Percentiles rank a stretch among this genome's conserved stretches.
Conservation (phyloP, 768 basidiomycete species). For the Candolleomyces aberdarensis region DNA sequence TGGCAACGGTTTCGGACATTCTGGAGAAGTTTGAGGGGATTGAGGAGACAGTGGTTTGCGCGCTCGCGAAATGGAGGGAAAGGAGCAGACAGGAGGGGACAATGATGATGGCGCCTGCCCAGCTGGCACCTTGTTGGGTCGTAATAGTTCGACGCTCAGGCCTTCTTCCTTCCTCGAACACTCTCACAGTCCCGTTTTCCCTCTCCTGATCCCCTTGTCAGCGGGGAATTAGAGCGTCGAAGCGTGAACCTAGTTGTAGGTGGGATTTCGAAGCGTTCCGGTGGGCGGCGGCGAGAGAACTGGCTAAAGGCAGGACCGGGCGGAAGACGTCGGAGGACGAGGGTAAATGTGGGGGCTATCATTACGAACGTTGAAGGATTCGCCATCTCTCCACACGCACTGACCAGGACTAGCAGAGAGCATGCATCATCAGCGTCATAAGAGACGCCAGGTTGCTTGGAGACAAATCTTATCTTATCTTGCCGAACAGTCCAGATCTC, state of each 20-base stretch:
- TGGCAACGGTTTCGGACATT: neutral
- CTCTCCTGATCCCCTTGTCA: neutral
- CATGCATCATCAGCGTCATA: too few relatives aligned
- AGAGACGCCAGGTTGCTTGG: too few relatives aligned
- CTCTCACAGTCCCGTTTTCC: too few relatives aligned
- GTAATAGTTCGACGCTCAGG: neutral
- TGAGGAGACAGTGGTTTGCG: neutral
- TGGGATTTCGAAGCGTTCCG: neutral
- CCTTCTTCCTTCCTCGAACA: neutral
- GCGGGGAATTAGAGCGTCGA: neutral
- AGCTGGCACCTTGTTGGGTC: neutral
- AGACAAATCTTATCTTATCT: too few relatives aligned
- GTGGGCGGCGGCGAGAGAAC: neutral
- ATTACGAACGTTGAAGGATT: neutral
- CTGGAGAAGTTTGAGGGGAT: neutral
- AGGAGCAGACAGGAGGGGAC: neutral
- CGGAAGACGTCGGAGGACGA: neutral
- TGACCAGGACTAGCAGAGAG: neutral
- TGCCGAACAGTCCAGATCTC: too few relatives aligned
- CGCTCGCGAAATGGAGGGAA: neutral
- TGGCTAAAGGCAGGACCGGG: neutral
- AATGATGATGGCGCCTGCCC: too few relatives aligned
- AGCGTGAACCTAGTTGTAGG: neutral
- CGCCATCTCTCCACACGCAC: neutral
- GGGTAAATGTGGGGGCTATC: neutral